Evolutionary conservation across 2,329 filamentous ascomycete genomes (phyloP), one percentile per base, ranked within the genome.

Genomic region (Alternaria brassicae): DNA sequence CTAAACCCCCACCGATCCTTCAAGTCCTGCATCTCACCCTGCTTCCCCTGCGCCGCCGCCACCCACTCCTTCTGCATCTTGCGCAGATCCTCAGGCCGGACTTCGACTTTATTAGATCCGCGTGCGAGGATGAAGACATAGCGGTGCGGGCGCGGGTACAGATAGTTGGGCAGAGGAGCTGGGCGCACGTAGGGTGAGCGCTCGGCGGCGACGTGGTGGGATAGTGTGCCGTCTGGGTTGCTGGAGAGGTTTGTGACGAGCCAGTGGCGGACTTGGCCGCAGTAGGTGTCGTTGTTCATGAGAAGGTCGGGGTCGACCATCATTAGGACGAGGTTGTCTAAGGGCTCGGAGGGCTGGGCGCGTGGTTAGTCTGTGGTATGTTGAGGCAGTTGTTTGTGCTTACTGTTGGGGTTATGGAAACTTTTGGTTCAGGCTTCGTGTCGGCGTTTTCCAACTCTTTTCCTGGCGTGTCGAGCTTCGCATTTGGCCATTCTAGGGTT

Each of bases 201-300:
- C 28, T 55, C 44, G n/a, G 42, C 60, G 4, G 51, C 56, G 13
- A 37, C 23, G 6, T 55, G 32, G 23, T 57, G 42, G 3, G 50
- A 47, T 0, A 71, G 53, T 0, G 51, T 53, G 21, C 68, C 68
- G n/a, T 56, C 42, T 3, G 59, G 4, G 30, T 42, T 54, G 5
- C 61, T 44, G 4, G 63, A 58, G 4, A 69, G 19, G 21, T 67
- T 63, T n/a, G 58, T 69, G 13, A 63, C 60, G 28, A 71, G 59
- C 68, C 68, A 68, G 41, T 71, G 68, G 15, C 68, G 63, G 2
- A 71, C 67, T 53, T 69, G 68, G 10, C 65, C 68, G 21, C 67
- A 68, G 42, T 66, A 61, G 0, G 59, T 65, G 59, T 71, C 67
- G 34, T 69, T 49, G 23, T 66, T 58, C 60, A 63, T 66, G 62